These are phyloP conservation scores for Eudorina sp. DNA, from an alignment of 139 green algal genomes.

Conservation along the genomic window DNA sequence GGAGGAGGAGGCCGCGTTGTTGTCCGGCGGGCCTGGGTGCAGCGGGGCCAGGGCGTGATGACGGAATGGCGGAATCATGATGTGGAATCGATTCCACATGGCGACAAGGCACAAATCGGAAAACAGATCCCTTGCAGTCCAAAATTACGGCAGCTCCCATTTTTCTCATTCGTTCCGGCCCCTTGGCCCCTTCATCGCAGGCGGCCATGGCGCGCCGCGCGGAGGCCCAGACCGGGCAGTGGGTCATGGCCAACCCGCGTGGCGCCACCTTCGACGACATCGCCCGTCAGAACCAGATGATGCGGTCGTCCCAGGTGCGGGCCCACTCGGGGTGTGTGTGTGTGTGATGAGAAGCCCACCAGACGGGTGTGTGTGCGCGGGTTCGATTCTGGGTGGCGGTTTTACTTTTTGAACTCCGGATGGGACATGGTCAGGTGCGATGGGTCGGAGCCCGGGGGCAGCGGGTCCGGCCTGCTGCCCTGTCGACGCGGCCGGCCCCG, in stretches of 20 bases:
- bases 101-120: background rate
- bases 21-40: background rate
- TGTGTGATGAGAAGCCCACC: too few relatives aligned
- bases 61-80: background rate
- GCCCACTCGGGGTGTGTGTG: too few relatives aligned
- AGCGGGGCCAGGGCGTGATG: too few relatives aligned
- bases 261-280: conserved; percentile 40
- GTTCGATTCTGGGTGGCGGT: too few relatives aligned
- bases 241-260: background rate
- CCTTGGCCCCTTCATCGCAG: background rate
- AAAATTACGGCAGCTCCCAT: background rate
- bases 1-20: background rate
- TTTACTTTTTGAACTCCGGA: too few relatives aligned
- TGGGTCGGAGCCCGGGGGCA: too few relatives aligned
- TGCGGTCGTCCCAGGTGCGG: too few relatives aligned
- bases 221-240: background rate
- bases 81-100: background rate
- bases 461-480: too few relatives aligned
- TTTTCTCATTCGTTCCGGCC: background rate
- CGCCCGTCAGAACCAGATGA: conserved; percentile 2
- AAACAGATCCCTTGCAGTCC: background rate
- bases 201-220: conserved; percentile 20
- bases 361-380: too few relatives aligned
- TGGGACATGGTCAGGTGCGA: too few relatives aligned
- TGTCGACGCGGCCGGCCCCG: too few relatives aligned